Conservation (phyloP, 169 alveolate genomes). For the Besnoitia besnoiti region DNA sequence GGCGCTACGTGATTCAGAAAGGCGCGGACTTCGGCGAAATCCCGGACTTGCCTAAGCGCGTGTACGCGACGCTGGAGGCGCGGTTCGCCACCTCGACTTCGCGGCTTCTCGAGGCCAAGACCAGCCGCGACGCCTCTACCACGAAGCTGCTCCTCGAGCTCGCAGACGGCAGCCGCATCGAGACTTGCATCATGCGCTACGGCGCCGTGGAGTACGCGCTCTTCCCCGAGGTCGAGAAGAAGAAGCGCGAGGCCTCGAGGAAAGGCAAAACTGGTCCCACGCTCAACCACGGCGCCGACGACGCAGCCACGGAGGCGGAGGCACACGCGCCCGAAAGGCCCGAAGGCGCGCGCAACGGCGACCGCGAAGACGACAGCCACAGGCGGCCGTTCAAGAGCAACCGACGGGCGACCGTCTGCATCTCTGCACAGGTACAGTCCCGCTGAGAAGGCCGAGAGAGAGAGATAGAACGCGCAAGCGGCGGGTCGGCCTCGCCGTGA, state of each 20-base stretch:
- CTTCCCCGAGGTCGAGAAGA: slow-evolving; percentile 18
- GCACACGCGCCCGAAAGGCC: background rate
- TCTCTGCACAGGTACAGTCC: background rate
- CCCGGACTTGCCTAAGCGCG: slow-evolving; percentile 39
- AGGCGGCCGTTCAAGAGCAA: slow-evolving; percentile 37
- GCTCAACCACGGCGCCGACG: too few species aligned
- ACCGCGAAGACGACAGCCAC: background rate
- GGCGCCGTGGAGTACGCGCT: slow-evolving; percentile 35
- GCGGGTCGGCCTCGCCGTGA: too few species aligned
- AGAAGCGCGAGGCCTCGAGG: background rate
- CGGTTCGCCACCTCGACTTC: background rate
- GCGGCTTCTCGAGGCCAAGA: background rate
- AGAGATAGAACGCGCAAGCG: too few species aligned
- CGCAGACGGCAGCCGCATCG: slow-evolving; percentile 45
- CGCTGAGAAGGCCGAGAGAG: too few species aligned
- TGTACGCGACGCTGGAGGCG: slow-evolving; percentile 4
- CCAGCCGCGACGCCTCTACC: slow-evolving; percentile 39
- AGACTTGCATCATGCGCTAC: slow-evolving; percentile 59
- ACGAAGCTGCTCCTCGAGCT: slow-evolving; percentile 42
- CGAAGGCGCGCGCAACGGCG: background rate
- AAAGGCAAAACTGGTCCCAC: too few species aligned
- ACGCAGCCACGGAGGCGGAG: background rate
- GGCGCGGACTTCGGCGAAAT: slow-evolving; percentile 16
- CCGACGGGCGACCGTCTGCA: slow-evolving; percentile 31
- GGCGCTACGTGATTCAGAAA: slow-evolving; percentile 42